Evolutionary conservation across 1,284 basidiomycete genomes (phyloP), one percentile per base, ranked within the genome.

Genomic region (Ceratobasidium sp.): DNA sequence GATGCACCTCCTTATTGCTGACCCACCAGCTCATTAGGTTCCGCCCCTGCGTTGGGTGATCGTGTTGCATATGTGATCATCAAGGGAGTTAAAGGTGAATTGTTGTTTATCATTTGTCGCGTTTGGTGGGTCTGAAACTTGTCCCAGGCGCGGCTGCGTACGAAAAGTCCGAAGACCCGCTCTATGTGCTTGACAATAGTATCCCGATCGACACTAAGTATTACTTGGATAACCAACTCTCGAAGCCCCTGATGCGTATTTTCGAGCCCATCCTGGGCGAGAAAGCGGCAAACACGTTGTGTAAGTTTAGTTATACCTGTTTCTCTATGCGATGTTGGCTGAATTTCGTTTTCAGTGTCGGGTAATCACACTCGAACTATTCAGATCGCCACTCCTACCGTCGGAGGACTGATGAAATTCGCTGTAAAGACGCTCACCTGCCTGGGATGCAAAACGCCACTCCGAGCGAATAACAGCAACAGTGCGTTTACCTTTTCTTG

Each of bases 11-110:
- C 26, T 8, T 46, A 30, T 43, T 50, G 8, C 21, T 59, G 18
- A 58, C 32, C 13, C 35, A n/a, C 5, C 41, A 11, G 11, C 38
- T 14, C n/a, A 18, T n/a, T 74, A 89, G 90, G 92, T 73, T 98
- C 96, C 75, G 96, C 96, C 0, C 96, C 96, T 30, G 90, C 93
- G 23, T 83, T 98, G 9, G 96, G 96, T 75, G 96, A 98, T 80
- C 95, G 96, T 81, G 96, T 98, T 0, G 96, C 96, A 1, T 98
- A 98, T 83, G 96, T 98, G 43, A 98, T 98, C 78, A 88, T 98
- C 79, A 98, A 98, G 81, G 94, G 94, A 11, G 91, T 93, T 75
- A 98, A 97, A 85, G 94, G 93, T 92, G 73, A 44, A 79, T 75
- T 23, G 3, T 5, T 14, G 41, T 35, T 11, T 64, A 18, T 14